Evolutionary conservation across 345 rosid genomes (phyloP).

Genomic region (Tarenaya hassleriana): DNA sequence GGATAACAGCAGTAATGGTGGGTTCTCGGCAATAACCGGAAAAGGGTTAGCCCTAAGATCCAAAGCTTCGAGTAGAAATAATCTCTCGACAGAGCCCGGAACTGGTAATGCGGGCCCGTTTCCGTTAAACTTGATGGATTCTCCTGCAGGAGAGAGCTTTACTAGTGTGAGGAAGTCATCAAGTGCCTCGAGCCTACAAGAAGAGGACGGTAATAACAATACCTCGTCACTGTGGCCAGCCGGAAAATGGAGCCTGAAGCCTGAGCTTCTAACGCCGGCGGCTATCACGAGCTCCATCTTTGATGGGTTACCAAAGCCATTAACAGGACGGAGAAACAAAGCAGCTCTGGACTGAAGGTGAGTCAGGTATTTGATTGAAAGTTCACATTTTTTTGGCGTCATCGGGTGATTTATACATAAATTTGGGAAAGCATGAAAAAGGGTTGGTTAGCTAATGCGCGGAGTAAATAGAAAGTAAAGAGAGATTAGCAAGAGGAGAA

Average conservation of each 20-base stretch:
- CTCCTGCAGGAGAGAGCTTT: slow-evolving; percentile 31
- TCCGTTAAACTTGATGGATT: slow-evolving; percentile 39
- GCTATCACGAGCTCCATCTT: slow-evolving; percentile 58
- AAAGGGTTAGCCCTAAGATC: slow-evolving; percentile 66
- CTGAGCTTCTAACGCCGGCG: slow-evolving; percentile 59
- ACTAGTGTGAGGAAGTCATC: slow-evolving; percentile 65
- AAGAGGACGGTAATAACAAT: slow-evolving; percentile 39
- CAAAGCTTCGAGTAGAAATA: slow-evolving; percentile 47
- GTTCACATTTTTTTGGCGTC: slow-evolving; percentile 13
- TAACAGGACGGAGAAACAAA: slow-evolving; percentile 60
- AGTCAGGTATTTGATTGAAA: slow-evolving; percentile 20
- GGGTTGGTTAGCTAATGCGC: slow-evolving; percentile 16
- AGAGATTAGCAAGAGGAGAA: slow-evolving; percentile 18
- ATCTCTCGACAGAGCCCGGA: slow-evolving; percentile 36
- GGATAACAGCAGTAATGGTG: slow-evolving; percentile 38
- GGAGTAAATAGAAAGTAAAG: slow-evolving; percentile 31
- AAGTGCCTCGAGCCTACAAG: slow-evolving; percentile 76
- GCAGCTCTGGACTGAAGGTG: slow-evolving; percentile 60
- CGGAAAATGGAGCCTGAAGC: slow-evolving; percentile 58
- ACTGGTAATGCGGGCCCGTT: slow-evolving; percentile 22
- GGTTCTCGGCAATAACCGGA: slow-evolving; percentile 40
- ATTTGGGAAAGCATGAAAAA: too few species aligned
- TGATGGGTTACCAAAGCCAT: slow-evolving; percentile 56
- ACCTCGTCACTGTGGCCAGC: slow-evolving; percentile 50
- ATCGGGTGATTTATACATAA: slow-evolving; percentile 24